Conservation (phyloP, 2,329 filamentous ascomycete species). For the Nigrograna mackinnonii region DNA sequence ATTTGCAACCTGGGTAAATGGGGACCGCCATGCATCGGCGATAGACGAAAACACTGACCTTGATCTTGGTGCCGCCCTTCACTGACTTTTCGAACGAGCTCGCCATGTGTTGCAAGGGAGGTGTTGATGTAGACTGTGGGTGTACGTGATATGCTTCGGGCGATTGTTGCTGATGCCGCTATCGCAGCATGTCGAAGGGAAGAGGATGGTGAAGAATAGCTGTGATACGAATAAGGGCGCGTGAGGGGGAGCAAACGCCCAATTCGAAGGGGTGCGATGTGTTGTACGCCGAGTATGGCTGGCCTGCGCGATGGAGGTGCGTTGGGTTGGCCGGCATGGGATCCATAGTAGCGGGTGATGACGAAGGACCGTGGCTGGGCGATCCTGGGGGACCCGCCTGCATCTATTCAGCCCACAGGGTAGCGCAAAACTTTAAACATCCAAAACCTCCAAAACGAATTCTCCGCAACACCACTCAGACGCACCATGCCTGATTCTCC, state of each 20-base stretch:
- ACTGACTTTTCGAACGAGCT: conserved; percentile 98
- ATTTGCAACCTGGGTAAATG: conserved; percentile 6
- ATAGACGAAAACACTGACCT: conserved; percentile 57
- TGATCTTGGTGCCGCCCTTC: conserved; percentile 97
- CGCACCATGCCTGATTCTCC: conserved; percentile 46
- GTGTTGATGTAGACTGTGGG: conserved; percentile 8
- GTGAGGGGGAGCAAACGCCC: not conserved
- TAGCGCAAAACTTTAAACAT: too few species aligned
- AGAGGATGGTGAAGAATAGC: conserved; percentile 10
- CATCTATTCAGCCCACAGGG: too few species aligned
- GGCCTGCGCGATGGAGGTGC: too few species aligned
- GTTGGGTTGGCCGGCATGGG: too few species aligned
- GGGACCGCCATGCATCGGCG: not conserved
- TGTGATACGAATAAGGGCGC: conserved; percentile 2
- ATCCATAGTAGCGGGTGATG: too few species aligned
- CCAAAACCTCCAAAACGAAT: too few species aligned
- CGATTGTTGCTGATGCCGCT: conserved; percentile 10
- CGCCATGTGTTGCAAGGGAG: conserved; percentile 59
- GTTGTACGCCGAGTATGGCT: too few species aligned
- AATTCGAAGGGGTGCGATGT: too few species aligned
- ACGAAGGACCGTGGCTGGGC: too few species aligned
- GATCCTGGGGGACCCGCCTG: too few species aligned
- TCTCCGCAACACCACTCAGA: conserved; percentile 3
- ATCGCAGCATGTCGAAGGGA: conserved; percentile 30
- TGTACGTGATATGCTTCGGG: conserved; percentile 7